Conservation (phyloP, 495 filamentous ascomycete species). For the Xylaria flabelliformis region DNA sequence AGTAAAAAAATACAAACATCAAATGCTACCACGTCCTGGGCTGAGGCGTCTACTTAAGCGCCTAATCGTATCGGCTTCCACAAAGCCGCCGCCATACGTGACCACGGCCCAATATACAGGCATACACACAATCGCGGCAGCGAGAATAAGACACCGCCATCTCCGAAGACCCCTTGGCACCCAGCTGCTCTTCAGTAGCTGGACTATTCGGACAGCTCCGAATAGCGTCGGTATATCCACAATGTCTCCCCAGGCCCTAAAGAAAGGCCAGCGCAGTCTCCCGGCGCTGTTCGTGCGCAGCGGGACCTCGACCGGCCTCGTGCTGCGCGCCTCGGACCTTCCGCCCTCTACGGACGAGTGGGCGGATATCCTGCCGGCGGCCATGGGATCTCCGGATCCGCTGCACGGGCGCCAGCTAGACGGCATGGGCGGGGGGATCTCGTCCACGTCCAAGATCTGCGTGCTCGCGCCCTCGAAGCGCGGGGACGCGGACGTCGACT, state of each 20-base stretch:
- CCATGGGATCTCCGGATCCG: slow-evolving; percentile 72
- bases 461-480: slow-evolving; percentile 59
- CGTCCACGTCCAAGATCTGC: slow-evolving; percentile 73
- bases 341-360: slow-evolving; percentile 46
- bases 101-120: background rate
- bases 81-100: background rate
- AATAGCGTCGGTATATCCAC: background rate
- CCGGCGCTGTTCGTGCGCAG: slow-evolving; percentile 75
- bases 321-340: slow-evolving; percentile 65
- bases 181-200: background rate
- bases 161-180: background rate
- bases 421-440: slow-evolving; percentile 74
- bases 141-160: background rate
- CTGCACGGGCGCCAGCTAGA: slow-evolving; percentile 70
- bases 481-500: slow-evolving; percentile 70
- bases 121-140: background rate
- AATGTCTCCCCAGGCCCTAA: background rate
- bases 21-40: background rate
- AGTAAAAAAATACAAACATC: background rate
- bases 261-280: slow-evolving; percentile 39
- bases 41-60: background rate
- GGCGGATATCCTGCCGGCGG: slow-evolving; percentile 63
- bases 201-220: background rate
- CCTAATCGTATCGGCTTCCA: background rate
- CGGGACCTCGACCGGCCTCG: slow-evolving; percentile 72